phyloP scores from a whole-genome alignment of 2,329 filamentous ascomycete species.

The Tolypocladium ovalisporum region DNA sequence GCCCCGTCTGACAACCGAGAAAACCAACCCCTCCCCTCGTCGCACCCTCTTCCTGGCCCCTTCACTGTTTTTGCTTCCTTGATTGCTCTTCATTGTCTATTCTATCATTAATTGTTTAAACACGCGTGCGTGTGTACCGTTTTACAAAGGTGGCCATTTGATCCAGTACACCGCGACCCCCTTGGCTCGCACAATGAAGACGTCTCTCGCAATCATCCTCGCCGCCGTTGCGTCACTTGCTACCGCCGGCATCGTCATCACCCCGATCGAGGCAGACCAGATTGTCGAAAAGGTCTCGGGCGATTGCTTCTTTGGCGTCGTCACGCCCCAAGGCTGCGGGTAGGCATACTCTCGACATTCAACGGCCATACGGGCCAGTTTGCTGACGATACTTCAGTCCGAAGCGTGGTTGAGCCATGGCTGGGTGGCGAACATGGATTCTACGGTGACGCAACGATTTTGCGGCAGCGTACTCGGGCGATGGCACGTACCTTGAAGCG shows the following conservation, averaged over 20 bases:
- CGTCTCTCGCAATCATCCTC: conserved; percentile 19
- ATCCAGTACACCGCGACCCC: neutral
- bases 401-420: neutral
- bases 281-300: conserved; percentile 34
- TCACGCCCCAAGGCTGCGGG: conserved; percentile 47
- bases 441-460: neutral
- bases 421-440: neutral
- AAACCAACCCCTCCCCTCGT: neutral
- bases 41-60: conserved; percentile 1
- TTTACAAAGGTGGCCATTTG: neutral
- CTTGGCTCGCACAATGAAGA: conserved; percentile 17
- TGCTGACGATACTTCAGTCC: neutral
- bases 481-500: neutral
- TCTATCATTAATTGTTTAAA: neutral
- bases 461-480: neutral
- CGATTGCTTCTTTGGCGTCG: conserved; percentile 46
- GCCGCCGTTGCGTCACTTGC: conserved; percentile 34
- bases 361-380: neutral
- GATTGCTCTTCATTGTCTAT: neutral
- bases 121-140: neutral
- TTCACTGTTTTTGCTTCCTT: neutral
- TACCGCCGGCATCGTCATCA: conserved; percentile 44
- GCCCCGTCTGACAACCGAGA: conserved; percentile 1
- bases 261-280: conserved; percentile 39
- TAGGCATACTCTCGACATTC: conserved; percentile 19